Evolutionary conservation across 2,329 filamentous ascomycete species (phyloP).

Genomic region (Trichoderma atrobrunneum): DNA sequence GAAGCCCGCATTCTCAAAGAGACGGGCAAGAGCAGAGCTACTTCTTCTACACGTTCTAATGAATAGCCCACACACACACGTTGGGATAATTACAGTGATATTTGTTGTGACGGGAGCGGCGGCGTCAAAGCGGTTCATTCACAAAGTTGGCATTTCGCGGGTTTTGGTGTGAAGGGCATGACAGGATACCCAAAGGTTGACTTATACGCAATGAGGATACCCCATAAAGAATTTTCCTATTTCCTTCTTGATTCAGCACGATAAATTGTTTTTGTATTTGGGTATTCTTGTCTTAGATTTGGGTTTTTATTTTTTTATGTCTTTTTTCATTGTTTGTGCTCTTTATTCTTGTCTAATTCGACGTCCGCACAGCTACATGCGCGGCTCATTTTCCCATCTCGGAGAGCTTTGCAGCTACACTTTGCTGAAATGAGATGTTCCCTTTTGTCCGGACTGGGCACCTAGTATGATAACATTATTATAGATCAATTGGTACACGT

Average conservation of each 20-base stretch:
- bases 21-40: conserved; percentile 12
- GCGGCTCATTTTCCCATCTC: neutral
- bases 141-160: conserved; percentile 12
- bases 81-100: neutral
- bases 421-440: neutral
- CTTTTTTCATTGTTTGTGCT: neutral
- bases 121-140: conserved; percentile 15
- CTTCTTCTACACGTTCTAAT: conserved; percentile 8
- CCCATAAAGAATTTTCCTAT: conserved; percentile 7
- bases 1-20: conserved; percentile 9
- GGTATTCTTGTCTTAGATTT: neutral
- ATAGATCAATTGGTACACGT: neutral
- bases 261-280: neutral
- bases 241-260: neutral
- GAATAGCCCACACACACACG: neutral
- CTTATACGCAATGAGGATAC: conserved; percentile 15
- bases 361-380: neutral
- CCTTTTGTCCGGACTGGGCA: neutral
- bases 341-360: neutral
- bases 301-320: neutral
- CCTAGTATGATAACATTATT: neutral
- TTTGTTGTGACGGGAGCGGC: neutral
- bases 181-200: conserved; percentile 10
- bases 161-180: conserved; percentile 16
- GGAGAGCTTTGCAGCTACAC: neutral